These are phyloP conservation scores for Sphagnum contortum DNA, from an alignment of 225 moss, liverwort and hornwort species.

Conservation along the genomic window DNA sequence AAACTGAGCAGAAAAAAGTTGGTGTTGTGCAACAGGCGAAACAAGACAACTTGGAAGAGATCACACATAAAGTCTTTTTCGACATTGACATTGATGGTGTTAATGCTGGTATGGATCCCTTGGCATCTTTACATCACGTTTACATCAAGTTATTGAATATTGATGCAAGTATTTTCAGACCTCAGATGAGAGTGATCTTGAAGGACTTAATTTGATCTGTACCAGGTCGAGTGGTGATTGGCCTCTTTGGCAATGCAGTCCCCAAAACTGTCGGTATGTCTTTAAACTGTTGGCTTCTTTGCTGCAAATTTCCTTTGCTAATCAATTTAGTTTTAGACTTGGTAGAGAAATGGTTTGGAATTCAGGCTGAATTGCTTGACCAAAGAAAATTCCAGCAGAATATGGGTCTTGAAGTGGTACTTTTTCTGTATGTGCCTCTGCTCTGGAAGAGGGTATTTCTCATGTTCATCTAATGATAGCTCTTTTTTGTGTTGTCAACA, in stretches of 20 bases:
- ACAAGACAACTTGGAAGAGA: constrained; percentile 43
- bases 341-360: too few relatives aligned
- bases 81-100: constrained; percentile 61
- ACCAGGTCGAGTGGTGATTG: constrained; percentile 62
- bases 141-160: neutral
- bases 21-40: constrained; percentile 32
- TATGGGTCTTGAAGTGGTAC: too few relatives aligned
- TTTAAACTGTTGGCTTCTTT: neutral
- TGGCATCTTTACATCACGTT: too few relatives aligned
- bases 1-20: neutral
- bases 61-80: constrained; percentile 76
- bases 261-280: constrained; percentile 66
- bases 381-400: too few relatives aligned
- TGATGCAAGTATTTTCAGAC: neutral
- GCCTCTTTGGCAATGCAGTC: constrained; percentile 60
- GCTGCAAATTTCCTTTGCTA: too few relatives aligned
- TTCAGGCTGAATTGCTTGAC: too few relatives aligned
- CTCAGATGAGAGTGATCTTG: neutral
- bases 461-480: neutral
- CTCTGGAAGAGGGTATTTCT: neutral
- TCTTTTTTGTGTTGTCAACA: constrained; percentile 2
- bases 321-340: too few relatives aligned
- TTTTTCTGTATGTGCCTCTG: too few relatives aligned
- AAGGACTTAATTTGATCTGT: neutral
- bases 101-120: constrained; percentile 18